Percentiles rank a stretch among this genome's conserved stretches.
phyloP scores from a whole-genome alignment of 106 monocot genomes.

The Dioscorea dumetorum region DNA sequence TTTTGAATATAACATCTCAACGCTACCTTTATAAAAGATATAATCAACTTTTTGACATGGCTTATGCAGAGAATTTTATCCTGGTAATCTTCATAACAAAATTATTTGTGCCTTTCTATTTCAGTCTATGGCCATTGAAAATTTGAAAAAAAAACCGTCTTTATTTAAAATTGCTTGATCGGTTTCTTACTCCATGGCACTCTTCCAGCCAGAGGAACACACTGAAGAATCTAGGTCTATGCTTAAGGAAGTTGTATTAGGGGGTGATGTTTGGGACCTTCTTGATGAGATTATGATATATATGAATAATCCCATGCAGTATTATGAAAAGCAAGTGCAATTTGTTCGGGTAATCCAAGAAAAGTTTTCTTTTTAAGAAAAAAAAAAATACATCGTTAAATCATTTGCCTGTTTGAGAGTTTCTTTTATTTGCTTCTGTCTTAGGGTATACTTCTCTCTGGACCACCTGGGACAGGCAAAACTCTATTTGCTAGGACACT shows the following conservation, averaged over 20 bases:
- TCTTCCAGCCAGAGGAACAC: constrained; percentile 46
- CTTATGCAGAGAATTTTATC: constrained; percentile 84
- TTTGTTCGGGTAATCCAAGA: constrained; percentile 67
- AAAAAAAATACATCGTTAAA: neutral
- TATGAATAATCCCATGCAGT: constrained; percentile 90
- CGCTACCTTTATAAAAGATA: constrained; percentile 78
- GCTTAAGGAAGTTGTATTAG: constrained; percentile 79
- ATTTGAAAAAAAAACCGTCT: too few relatives aligned
- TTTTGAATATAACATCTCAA: constrained; percentile 63
- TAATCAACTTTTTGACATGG: constrained; percentile 89
- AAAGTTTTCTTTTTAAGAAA: neutral
- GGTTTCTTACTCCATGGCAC: neutral
- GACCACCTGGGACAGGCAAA: constrained; percentile 91
- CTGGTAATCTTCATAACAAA: constrained; percentile 36
- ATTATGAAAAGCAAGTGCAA: constrained; percentile 78
- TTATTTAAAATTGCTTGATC: too few relatives aligned
- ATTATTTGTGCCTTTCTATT: too few relatives aligned
- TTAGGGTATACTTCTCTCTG: constrained; percentile 78
- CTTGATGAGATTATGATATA: constrained; percentile 91
- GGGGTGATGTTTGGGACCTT: constrained; percentile 93
- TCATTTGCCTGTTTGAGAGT: neutral
- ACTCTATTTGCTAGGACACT: constrained; percentile 86
- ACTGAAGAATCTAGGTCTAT: constrained; percentile 50
- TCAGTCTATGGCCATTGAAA: too few relatives aligned
- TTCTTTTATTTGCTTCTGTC: constrained; percentile 3